These are phyloP conservation scores for Colletotrichum karsti DNA, from an alignment of 2,329 filamentous ascomycete genomes.

Conservation along the genomic window DNA sequence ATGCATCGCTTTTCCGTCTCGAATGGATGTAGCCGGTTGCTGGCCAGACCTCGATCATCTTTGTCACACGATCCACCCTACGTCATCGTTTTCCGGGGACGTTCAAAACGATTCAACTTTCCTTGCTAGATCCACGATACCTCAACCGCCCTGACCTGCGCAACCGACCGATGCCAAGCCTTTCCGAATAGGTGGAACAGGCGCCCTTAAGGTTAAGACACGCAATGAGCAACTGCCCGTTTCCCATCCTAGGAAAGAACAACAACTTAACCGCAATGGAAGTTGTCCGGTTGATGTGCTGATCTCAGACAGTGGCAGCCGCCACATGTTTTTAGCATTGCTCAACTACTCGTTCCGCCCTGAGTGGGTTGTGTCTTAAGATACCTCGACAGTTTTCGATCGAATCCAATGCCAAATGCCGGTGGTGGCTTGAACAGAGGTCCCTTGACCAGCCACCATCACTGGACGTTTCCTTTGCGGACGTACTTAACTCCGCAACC, in stretches of 20 bases:
- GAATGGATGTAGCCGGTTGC: neutral
- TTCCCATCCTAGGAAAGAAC: neutral
- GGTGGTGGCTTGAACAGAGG: neutral
- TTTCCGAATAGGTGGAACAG: neutral
- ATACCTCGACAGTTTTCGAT: neutral
- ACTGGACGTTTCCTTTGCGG: neutral
- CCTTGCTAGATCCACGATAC: neutral
- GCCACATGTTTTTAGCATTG: neutral
- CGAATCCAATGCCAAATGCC: neutral
- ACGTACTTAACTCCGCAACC: neutral
- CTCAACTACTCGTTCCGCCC: neutral
- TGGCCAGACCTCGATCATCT: neutral
- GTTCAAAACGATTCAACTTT: neutral
- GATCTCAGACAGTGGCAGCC: neutral
- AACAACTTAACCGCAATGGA: neutral
- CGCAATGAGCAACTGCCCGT: neutral
- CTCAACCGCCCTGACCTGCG: neutral
- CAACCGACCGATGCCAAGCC: slow-evolving; percentile 14
- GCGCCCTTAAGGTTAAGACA: slow-evolving; percentile 21
- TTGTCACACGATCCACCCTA: neutral
- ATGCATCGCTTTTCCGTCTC: too few relatives aligned
- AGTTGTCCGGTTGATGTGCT: neutral
- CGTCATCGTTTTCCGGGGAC: neutral
- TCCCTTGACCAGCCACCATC: neutral
- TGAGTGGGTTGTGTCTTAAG: neutral